Base-by-base conservation (phyloP, 352 stramenopile species). In the Globisporangium mamillatum region DNA sequence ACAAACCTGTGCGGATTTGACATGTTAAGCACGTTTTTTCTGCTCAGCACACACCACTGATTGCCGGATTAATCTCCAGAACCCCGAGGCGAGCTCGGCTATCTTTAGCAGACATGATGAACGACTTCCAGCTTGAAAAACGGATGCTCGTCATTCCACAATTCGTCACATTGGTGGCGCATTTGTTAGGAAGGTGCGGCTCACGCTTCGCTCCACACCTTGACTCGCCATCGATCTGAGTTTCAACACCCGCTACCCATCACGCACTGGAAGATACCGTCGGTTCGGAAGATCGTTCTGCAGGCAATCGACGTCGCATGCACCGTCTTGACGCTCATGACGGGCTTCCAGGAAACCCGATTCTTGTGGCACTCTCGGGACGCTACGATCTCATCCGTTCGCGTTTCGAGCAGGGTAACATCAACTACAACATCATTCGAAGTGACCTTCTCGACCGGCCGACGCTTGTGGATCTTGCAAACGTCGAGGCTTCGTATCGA, bases 401-500 rank as follows among this genome's bases (percentile, higher is more conserved):
- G 25, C 64, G 64, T 27, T 32, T 80, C 3, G 44, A 44, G 1
- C 64, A 76, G 16, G 66, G 71, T 12, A 60, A 29, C 7, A 71
- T 79, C 64, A 79, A 73, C 65, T 75, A 73, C 55, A 63, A 75
- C 63, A 75, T 69, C 65, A 62, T 71, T 32, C 60, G 52, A 25
- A 46, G 61, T 34, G 72, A 75, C 18, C 16, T 68, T 3, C 22
- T 75, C 57, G 62, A 68, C 24, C 32, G 62, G 0, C 22, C 62
- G n/a, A 67, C 59, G 52, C 63, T 78, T 36, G 54, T 52, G 0
- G 14, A 67, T 38, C 34, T 60, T 44, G 44, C 70, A 57, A 54
- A 53, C 38, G 57, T 64, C 14, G 55, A 55, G 1, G 29, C 12
- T 25, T 52, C 29, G n/a, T 69, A 59, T 36, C 41, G 64, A 9